Conservation (phyloP, 208 protist genomes). For the Leishmania tropica region DNA sequence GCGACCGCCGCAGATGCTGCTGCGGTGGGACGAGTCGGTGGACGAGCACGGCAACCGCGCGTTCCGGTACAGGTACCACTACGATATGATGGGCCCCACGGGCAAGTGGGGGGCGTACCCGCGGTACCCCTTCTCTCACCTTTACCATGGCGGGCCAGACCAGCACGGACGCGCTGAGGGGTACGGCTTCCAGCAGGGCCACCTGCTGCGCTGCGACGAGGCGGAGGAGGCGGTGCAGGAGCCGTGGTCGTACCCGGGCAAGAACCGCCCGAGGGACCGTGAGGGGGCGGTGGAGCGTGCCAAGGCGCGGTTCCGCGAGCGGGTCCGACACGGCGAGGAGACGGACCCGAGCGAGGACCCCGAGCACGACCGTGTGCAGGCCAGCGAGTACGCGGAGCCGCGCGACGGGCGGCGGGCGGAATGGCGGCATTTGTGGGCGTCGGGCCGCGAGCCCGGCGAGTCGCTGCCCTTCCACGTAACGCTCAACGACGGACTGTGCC, state of each 20-base stretch:
- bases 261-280: slow-evolving; percentile 85
- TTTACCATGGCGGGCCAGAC: slow-evolving; percentile 76
- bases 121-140: slow-evolving; percentile 88
- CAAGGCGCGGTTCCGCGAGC: slow-evolving; percentile 83
- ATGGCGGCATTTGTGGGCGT: slow-evolving; percentile 90
- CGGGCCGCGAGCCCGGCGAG: slow-evolving; percentile 64
- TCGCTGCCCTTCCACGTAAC: slow-evolving; percentile 80
- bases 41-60: slow-evolving; percentile 92
- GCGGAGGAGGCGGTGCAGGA: slow-evolving; percentile 92
- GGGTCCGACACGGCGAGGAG: slow-evolving; percentile 80
- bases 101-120: slow-evolving; percentile 91
- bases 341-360: slow-evolving; percentile 89
- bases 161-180: slow-evolving; percentile 79
- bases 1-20: slow-evolving; percentile 77
- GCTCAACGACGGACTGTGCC: slow-evolving; percentile 88
- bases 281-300: slow-evolving; percentile 87
- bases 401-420: slow-evolving; percentile 87
- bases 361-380: slow-evolving; percentile 87
- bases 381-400: slow-evolving; percentile 89
- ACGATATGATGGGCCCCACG: slow-evolving; percentile 88
- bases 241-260: slow-evolving; percentile 91
- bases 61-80: slow-evolving; percentile 90
- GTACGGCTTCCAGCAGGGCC: slow-evolving; percentile 92
- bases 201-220: slow-evolving; percentile 83
- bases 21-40: slow-evolving; percentile 88